A percentile compares a stretch with the other conserved stretches of the same genome.
phyloP scores from a whole-genome alignment of 1,284 basidiomycete species.

The Malassezia brasiliensis region DNA sequence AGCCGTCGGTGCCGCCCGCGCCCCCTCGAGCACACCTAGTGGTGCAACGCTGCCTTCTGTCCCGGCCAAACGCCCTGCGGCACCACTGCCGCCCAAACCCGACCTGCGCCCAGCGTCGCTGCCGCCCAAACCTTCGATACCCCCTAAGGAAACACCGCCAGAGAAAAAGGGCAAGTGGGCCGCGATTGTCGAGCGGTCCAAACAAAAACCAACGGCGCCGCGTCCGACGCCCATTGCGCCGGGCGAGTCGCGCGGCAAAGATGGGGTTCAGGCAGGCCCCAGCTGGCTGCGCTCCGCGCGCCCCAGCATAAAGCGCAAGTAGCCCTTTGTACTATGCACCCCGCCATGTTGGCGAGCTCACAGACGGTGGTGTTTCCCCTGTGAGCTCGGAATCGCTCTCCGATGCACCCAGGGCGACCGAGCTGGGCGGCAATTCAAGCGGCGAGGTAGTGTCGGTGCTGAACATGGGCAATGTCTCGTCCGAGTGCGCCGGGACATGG shows the following conservation, averaged over 20 bases:
- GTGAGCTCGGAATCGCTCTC: background rate
- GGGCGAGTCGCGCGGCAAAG: background rate
- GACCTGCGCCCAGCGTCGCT: background rate
- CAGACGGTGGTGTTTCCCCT: background rate
- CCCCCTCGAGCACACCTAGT: no score
- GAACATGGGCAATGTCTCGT: background rate
- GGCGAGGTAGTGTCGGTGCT: slow-evolving; percentile 2
- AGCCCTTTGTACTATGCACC: background rate
- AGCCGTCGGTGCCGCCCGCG: no score
- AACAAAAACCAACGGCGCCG: background rate
- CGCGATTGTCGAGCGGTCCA: slow-evolving; percentile 4
- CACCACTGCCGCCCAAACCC: no score
- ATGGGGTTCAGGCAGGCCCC: background rate
- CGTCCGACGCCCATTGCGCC: background rate
- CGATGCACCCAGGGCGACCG: background rate
- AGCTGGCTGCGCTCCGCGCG: slow-evolving; percentile 17
- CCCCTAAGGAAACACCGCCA: background rate
- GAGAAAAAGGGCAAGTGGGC: slow-evolving; percentile 9
- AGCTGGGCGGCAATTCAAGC: background rate
- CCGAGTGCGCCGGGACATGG: background rate
- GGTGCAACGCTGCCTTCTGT: no score
- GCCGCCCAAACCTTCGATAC: background rate
- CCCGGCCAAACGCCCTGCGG: no score
- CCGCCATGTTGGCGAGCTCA: background rate
- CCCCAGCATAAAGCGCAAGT: background rate